phyloP scores from a whole-genome alignment of 106 monocot genomes.

The Narthecium ossifragum region DNA sequence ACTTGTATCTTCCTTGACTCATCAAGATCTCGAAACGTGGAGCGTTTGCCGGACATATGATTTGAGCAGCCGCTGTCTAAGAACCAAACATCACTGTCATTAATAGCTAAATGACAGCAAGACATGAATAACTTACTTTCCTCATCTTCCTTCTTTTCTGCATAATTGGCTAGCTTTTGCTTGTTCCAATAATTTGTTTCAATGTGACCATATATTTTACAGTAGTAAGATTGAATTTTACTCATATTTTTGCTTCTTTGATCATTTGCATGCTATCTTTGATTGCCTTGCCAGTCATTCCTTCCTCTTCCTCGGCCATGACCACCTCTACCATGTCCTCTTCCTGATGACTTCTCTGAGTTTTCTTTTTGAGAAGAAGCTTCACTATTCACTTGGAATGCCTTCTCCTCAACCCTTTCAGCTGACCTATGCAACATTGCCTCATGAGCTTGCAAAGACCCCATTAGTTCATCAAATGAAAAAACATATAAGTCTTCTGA shows the following conservation, averaged over 20 bases:
- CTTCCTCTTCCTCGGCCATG: neutral
- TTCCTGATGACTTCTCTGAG: neutral
- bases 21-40: slow-evolving; percentile 6
- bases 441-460: neutral
- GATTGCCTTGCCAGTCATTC: neutral
- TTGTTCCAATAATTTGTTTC: neutral
- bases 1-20: slow-evolving; percentile 2
- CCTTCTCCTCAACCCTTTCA: neutral
- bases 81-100: slow-evolving; percentile 7
- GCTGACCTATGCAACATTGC: neutral
- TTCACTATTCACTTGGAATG: neutral
- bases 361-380: neutral
- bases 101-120: too few species aligned
- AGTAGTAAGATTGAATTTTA: neutral
- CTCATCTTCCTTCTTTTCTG: neutral
- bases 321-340: neutral
- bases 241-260: neutral
- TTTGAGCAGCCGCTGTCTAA: slow-evolving; percentile 9
- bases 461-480: neutral
- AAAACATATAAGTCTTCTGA: neutral
- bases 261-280: neutral
- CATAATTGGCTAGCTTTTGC: neutral
- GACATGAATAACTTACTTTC: too few species aligned
- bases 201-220: neutral
- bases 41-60: neutral